Percentiles rank a stretch among this genome's conserved stretches.
Conservation (phyloP, 306 rosid species). For the Glycyrrhiza uralensis region DNA sequence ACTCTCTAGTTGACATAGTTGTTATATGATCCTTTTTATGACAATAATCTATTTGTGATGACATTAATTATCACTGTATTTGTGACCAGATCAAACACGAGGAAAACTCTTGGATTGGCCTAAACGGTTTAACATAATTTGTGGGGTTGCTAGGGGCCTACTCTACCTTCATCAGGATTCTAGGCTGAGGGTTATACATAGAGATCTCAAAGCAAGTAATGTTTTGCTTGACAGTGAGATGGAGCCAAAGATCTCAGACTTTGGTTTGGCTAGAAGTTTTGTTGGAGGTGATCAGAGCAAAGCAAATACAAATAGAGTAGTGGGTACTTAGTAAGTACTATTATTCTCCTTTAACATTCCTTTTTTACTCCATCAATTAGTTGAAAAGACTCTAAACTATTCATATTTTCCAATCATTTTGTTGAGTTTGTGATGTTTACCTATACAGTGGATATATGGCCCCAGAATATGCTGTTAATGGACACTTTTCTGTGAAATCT, state of each 20-base stretch:
- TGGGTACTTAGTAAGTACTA: conserved; percentile 46
- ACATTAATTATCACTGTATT: background rate
- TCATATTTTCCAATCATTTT: background rate
- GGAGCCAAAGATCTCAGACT: conserved; percentile 50
- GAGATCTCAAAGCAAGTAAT: conserved; percentile 50
- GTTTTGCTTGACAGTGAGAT: conserved; percentile 37
- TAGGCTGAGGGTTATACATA: conserved; percentile 37
- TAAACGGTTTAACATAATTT: conserved; percentile 34
- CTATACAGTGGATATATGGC: conserved; percentile 10
- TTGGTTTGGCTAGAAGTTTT: conserved; percentile 47
- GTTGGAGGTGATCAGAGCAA: conserved; percentile 41
- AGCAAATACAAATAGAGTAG: conserved; percentile 44
- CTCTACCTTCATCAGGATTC: conserved; percentile 52
- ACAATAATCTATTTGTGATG: background rate
- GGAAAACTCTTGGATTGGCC: conserved; percentile 33
- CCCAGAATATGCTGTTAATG: conserved; percentile 11
- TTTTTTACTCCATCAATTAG: background rate
- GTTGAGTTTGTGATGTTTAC: background rate
- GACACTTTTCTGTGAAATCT: background rate
- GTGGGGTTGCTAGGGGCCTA: conserved; percentile 38
- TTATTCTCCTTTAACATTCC: background rate
- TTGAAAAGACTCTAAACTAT: background rate
- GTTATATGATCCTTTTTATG: background rate
- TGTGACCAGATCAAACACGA: conserved; percentile 21
- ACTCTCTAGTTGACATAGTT: background rate